phyloP scores from a whole-genome alignment of 2,329 filamentous ascomycete genomes.

The Colletotrichum phormii region DNA sequence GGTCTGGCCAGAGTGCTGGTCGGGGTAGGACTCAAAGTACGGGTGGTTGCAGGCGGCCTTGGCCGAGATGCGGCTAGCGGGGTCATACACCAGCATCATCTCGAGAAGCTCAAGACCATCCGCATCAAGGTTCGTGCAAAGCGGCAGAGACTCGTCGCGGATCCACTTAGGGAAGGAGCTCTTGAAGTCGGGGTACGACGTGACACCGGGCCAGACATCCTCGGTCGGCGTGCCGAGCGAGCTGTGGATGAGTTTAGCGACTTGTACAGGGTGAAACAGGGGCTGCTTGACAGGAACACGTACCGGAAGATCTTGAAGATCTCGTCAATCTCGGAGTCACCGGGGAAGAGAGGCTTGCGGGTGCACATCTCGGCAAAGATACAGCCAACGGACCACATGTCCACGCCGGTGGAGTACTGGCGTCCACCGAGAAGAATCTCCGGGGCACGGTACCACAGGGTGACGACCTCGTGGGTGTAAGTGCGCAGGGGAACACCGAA shows the following conservation, averaged over 20 bases:
- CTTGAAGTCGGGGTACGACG: constrained; percentile 96
- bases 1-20: constrained; percentile 43
- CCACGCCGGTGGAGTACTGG: constrained; percentile 93
- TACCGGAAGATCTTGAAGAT: constrained; percentile 94
- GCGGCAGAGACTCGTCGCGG: constrained; percentile 72
- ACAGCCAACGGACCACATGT: constrained; percentile 96
- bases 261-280: constrained; percentile 3
- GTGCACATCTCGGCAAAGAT: constrained; percentile 99
- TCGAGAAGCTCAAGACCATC: constrained; percentile 75
- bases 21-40: constrained; percentile 72
- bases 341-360: constrained; percentile 90
- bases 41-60: constrained; percentile 88
- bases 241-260: constrained; percentile 53
- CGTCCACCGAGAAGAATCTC: constrained; percentile 91
- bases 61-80: constrained; percentile 86
- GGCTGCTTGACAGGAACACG: constrained; percentile 40
- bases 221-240: constrained; percentile 87
- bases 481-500: constrained; percentile 92
- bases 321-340: constrained; percentile 90
- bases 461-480: constrained; percentile 96
- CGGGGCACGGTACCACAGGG: constrained; percentile 90
- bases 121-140: constrained; percentile 81
- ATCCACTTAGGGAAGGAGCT: constrained; percentile 92
- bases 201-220: constrained; percentile 87
- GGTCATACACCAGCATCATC: constrained; percentile 86